phyloP scores from a whole-genome alignment of 108 stramenopile species.

The Skeletonema tropicum region DNA sequence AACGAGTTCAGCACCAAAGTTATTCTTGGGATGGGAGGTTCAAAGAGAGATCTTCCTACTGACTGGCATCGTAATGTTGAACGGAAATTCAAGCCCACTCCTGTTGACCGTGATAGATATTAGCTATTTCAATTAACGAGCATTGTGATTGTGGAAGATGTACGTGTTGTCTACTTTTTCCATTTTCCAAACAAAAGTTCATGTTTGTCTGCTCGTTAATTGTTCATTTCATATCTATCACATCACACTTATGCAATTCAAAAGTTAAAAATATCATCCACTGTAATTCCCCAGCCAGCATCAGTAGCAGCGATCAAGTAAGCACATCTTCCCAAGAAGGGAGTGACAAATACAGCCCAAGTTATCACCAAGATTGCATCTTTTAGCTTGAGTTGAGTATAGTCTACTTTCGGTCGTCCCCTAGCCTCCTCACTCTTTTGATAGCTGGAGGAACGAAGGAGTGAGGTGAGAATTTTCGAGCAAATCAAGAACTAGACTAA shows the following conservation, averaged over 20 bases:
- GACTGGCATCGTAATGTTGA: slow-evolving; percentile 41
- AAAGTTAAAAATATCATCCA: slow-evolving; percentile 8
- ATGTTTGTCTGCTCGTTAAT: no score
- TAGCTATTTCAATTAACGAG: neutral
- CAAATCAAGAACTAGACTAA: no score
- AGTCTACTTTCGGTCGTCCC: slow-evolving; percentile 47
- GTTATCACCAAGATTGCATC: slow-evolving; percentile 28
- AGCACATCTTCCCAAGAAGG: slow-evolving; percentile 32
- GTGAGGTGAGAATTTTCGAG: no score
- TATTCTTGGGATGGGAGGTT: slow-evolving; percentile 32
- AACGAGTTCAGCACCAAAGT: slow-evolving; percentile 19
- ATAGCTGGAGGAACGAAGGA: neutral
- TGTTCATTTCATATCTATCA: no score
- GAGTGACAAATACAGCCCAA: slow-evolving; percentile 41
- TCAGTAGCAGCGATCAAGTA: slow-evolving; percentile 25
- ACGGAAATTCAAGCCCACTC: slow-evolving; percentile 25
- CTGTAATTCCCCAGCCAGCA: slow-evolving; percentile 22
- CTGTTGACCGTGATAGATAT: neutral
- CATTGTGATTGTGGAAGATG: neutral
- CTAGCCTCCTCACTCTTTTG: slow-evolving; percentile 47
- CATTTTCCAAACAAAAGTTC: no score
- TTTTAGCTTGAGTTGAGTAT: slow-evolving; percentile 36
- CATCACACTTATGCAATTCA: neutral
- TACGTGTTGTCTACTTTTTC: neutral
- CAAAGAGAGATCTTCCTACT: slow-evolving; percentile 40